Evolutionary conservation across 2,329 filamentous ascomycete genomes (phyloP), one percentile per base, ranked within the genome.

Genomic region (Arthrobotrys sinensis): DNA sequence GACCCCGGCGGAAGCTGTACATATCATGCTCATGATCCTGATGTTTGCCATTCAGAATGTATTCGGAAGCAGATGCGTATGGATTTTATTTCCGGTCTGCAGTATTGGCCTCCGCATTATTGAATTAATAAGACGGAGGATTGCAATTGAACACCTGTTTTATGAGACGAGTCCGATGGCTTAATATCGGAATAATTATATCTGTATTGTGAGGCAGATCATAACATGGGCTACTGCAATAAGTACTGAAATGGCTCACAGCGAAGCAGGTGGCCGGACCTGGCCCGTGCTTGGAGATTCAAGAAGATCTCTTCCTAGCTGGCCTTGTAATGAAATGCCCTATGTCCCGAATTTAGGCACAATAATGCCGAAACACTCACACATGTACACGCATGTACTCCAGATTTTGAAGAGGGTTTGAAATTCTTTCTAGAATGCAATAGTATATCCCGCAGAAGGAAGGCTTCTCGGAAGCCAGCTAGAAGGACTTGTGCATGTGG

Each of bases 301-400:
- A n/a, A 40, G n/a, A 60, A 24, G n/a, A 57, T 57, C 32, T 57
- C 10, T 21, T 8, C 52, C 38, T 16, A 4, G 10, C 32, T 19
- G 14, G 34, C 10, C 14, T 55, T 11, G n/a, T 28, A 52, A 52
- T 19, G 19, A 55, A 32, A 57, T 57, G 7, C 21, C 60, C 43
- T 63, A 63, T 43, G 1, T 10, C 16, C 32, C 28, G 45, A 40
- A 45, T 68, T 68, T 68, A 68, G 65, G 38, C 50, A 66, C n/a
- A 52, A 67, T 32, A 14, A 16, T 40, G 11, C 48, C 64, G 48
- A 67, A 72, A 64, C 52, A 57, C 11, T 43, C 57, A 55, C 50
- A 3, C n/a, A 12, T 16, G 24, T 38, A 3, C n/a, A 12, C 34
- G 24, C 24, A 28, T 4, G 24, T 28, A 28, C 24, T 28, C 24